A percentile compares a stretch with the other conserved stretches of the same genome.
phyloP scores from a whole-genome alignment of 768 basidiomycete species.

The Leucocoprinus leucothites region DNA sequence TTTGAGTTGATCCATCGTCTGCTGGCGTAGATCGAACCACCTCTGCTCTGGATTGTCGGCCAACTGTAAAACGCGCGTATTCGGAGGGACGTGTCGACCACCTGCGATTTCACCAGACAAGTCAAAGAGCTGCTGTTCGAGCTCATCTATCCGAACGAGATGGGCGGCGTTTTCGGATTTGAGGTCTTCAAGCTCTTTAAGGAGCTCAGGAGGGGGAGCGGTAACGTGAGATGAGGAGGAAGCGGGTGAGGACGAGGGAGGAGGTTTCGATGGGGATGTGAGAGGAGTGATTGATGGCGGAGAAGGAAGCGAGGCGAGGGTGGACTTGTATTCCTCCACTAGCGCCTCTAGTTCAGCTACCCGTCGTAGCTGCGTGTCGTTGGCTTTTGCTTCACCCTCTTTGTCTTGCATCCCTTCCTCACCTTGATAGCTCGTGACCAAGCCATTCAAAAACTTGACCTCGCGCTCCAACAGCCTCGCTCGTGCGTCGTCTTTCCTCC shows the following conservation, averaged over 20 bases:
- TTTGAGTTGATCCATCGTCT: conserved; percentile 70
- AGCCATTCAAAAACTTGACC: conserved; percentile 60
- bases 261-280: conserved; percentile 13
- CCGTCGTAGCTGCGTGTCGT: conserved; percentile 37
- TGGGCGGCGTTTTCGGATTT: conserved; percentile 25
- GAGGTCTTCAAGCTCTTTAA: conserved; percentile 5
- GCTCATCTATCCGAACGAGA: conserved; percentile 56
- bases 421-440: conserved; percentile 64
- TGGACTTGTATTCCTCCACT: conserved; percentile 50
- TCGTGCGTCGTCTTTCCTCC: conserved; percentile 27
- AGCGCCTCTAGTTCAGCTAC: conserved; percentile 54
- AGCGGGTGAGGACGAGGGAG: conserved; percentile 6
- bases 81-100: conserved; percentile 73
- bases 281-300: conserved; percentile 25
- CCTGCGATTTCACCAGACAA: conserved; percentile 72
- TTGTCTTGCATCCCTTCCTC: conserved; percentile 59
- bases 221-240: too few species aligned
- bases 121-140: conserved; percentile 79
- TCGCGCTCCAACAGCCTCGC: conserved; percentile 48
- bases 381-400: conserved; percentile 27
- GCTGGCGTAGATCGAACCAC: conserved; percentile 75
- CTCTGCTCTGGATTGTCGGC: conserved; percentile 79
- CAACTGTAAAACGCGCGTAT: conserved; percentile 65
- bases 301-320: conserved; percentile 39
- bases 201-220: conserved; percentile 5